Conservation (phyloP, 805 yeast genomes). For the Candida krabiensis region DNA sequence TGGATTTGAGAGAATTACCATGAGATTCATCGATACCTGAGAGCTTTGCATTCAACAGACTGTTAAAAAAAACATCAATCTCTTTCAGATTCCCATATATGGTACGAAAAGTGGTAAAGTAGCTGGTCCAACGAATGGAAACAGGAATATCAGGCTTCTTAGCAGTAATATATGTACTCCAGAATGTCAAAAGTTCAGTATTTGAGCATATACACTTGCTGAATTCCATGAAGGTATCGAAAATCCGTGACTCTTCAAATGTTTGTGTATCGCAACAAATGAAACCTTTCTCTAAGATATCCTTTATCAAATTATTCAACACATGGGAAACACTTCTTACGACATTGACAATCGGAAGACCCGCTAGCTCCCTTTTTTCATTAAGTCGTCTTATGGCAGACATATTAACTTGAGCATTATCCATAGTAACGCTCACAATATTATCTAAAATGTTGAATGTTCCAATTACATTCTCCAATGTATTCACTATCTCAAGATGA, state of each 20-base stretch:
- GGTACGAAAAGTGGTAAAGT: background rate
- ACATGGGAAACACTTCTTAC: slow-evolving; percentile 3
- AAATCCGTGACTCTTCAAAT: background rate
- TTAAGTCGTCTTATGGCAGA: background rate
- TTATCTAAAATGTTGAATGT: background rate
- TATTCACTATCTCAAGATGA: background rate
- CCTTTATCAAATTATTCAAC: background rate
- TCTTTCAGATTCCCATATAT: background rate
- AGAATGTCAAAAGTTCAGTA: background rate
- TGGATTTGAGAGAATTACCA: too few species aligned
- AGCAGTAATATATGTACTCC: background rate
- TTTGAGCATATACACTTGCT: background rate
- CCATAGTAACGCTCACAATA: slow-evolving; percentile 1
- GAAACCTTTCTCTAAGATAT: background rate
- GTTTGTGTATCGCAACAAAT: background rate
- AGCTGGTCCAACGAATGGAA: slow-evolving; percentile 1
- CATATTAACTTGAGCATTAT: background rate
- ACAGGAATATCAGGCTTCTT: background rate
- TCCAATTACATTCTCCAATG: background rate
- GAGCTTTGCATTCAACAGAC: background rate
- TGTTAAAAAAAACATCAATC: background rate
- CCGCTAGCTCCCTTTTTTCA: background rate
- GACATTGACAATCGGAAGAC: background rate
- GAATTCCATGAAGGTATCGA: background rate
- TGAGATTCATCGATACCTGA: background rate